phyloP scores from a whole-genome alignment of 2,329 filamentous ascomycete species.

The Scedosporium dehoogii region DNA sequence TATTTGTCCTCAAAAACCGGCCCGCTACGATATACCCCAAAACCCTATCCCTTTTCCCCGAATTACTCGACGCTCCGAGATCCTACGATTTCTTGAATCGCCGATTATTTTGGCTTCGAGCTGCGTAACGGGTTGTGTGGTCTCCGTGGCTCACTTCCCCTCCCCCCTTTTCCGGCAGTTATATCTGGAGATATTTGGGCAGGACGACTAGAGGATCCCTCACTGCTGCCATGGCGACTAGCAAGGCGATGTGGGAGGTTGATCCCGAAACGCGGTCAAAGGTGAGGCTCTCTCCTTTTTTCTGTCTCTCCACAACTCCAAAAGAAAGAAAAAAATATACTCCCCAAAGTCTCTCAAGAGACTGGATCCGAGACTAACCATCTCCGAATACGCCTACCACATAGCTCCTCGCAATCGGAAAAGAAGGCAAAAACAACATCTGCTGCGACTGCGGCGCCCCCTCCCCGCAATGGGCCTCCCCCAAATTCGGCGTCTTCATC shows the following conservation, averaged over 20 bases:
- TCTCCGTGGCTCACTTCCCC: background rate
- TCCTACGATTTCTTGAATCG: background rate
- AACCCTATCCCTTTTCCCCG: background rate
- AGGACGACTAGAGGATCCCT: background rate
- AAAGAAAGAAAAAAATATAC: background rate
- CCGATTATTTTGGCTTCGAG: too few relatives aligned
- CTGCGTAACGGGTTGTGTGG: background rate
- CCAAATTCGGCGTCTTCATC: constrained; percentile 98
- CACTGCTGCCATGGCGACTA: constrained; percentile 34
- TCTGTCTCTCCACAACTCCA: background rate
- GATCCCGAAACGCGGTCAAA: constrained; percentile 95
- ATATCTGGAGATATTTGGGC: background rate
- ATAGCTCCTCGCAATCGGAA: constrained; percentile 84
- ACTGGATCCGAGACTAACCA: background rate
- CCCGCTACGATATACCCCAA: background rate
- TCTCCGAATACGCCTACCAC: background rate
- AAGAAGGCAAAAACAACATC: constrained; percentile 75
- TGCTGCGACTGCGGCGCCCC: constrained; percentile 96
- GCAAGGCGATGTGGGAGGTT: constrained; percentile 94
- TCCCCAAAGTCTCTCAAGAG: background rate
- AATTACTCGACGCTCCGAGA: background rate
- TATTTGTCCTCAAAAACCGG: background rate
- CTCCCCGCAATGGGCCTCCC: constrained; percentile 94
- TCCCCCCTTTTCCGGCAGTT: background rate
- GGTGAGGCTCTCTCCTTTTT: constrained; percentile 37